Conservation (phyloP, 106 monocot genomes). For the Vanilla planifolia region DNA sequence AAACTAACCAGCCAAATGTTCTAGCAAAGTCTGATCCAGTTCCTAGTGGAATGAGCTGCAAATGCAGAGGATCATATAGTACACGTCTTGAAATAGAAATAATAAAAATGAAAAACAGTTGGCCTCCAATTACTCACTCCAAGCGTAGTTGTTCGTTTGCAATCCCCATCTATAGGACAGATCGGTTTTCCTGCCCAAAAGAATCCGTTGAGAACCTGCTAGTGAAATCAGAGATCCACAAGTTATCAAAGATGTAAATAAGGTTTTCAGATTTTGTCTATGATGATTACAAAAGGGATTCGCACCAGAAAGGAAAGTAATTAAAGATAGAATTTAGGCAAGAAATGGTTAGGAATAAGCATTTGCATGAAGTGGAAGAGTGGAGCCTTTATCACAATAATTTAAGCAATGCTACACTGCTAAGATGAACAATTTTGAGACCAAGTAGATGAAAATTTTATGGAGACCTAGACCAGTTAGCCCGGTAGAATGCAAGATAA, state of each 20-base stretch:
- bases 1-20: conserved; percentile 88
- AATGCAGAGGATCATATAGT: conserved; percentile 15
- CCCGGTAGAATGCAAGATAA: neutral
- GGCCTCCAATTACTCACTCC: conserved; percentile 55
- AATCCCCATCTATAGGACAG: conserved; percentile 13
- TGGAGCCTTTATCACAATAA: neutral
- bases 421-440: no score
- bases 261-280: neutral
- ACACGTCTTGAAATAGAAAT: neutral
- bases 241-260: conserved; percentile 5
- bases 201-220: conserved; percentile 93
- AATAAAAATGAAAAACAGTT: conserved; percentile 6
- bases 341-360: neutral
- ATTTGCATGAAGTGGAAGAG: neutral
- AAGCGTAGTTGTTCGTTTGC: conserved; percentile 58
- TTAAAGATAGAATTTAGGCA: neutral
- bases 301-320: neutral
- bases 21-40: conserved; percentile 99
- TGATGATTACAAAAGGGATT: neutral
- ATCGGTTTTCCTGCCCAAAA: conserved; percentile 68
- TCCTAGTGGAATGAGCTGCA: conserved; percentile 94
- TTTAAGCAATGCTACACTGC: no score
- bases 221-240: conserved; percentile 10
- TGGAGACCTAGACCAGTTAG: neutral
- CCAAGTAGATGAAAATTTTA: neutral